Evolutionary conservation across 2,329 filamentous ascomycete genomes (phyloP).

Genomic region (Trichoderma citrinoviride): DNA sequence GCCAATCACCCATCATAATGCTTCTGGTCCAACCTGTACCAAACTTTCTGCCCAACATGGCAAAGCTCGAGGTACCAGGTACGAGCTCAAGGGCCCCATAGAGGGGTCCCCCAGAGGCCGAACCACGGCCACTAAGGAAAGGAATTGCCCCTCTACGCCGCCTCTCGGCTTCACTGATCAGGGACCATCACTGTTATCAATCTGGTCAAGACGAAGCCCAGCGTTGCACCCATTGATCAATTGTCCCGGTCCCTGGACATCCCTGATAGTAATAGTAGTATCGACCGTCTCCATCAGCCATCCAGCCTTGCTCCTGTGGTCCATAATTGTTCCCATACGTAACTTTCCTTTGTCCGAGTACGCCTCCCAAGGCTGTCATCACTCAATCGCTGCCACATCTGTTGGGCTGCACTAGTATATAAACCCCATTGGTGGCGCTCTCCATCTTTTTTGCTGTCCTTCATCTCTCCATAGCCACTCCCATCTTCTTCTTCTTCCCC

Average conservation of each 20-base stretch:
- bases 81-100: background rate
- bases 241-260: too few species aligned
- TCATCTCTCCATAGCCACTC: background rate
- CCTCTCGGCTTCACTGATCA: constrained; percentile 14
- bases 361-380: background rate
- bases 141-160: constrained; percentile 7
- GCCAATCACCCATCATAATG: too few species aligned
- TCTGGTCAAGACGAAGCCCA: background rate
- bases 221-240: background rate
- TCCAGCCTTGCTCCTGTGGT: background rate
- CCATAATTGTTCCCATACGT: background rate
- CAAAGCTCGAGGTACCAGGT: background rate
- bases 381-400: background rate
- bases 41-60: too few species aligned
- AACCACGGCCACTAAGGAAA: background rate
- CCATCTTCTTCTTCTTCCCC: background rate
- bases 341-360: background rate
- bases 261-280: too few species aligned
- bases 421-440: constrained; percentile 4
- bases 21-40: too few species aligned
- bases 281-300: background rate
- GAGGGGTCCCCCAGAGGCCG: constrained; percentile 7
- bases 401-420: constrained; percentile 13
- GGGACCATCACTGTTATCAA: background rate
- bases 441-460: background rate